A percentile compares a stretch with the other conserved stretches of the same genome.
phyloP scores from a whole-genome alignment of 441 rosid genomes.

The Erodium trifolium region DNA sequence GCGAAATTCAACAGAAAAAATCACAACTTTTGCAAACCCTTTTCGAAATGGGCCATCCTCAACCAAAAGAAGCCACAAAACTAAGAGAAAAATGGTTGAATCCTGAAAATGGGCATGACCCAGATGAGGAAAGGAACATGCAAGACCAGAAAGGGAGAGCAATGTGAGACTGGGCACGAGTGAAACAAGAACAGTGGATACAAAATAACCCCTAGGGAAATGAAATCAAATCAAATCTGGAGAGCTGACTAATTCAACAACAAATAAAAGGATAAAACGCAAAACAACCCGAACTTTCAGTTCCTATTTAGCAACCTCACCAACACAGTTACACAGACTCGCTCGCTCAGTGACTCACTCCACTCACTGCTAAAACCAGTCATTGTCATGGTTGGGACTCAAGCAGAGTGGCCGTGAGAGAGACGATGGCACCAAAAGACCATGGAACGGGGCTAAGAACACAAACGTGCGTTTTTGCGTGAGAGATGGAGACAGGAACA shows the following conservation, averaged over 20 bases:
- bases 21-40: conserved; percentile 4
- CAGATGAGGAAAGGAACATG: conserved; percentile 22
- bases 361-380: conserved; percentile 7
- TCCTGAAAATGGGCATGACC: conserved; percentile 14
- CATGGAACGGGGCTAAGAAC: neutral
- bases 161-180: neutral
- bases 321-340: conserved; percentile 12
- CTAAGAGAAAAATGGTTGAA: conserved; percentile 10
- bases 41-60: neutral
- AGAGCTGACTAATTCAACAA: conserved; percentile 6
- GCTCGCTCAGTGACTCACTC: neutral
- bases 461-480: conserved; percentile 1
- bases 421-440: neutral
- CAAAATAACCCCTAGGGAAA: neutral
- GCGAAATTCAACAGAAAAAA: conserved; percentile 1
- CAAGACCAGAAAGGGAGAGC: conserved; percentile 8
- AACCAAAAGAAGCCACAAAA: conserved; percentile 11
- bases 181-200: neutral
- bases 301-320: conserved; percentile 18
- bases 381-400: neutral
- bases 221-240: conserved; percentile 10
- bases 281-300: conserved; percentile 10
- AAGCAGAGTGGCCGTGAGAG: neutral
- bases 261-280: conserved; percentile 9
- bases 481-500: neutral